Percentiles rank a stretch among this genome's conserved stretches.
Evolutionary conservation across 1,284 basidiomycete genomes (phyloP).

Genomic region (Sporisorium scitamineum): DNA sequence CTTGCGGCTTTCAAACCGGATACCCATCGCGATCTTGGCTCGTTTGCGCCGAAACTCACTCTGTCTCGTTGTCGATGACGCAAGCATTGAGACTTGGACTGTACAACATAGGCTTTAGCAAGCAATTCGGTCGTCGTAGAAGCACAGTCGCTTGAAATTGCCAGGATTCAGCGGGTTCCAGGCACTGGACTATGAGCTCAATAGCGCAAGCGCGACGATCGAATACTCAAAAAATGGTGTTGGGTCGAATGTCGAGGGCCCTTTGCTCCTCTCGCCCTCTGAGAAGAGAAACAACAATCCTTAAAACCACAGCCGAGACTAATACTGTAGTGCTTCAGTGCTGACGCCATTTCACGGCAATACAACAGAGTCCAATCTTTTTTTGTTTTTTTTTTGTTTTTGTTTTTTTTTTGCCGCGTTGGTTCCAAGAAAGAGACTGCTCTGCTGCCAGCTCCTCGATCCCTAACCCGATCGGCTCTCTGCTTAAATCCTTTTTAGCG

Average conservation of each 20-base stretch:
- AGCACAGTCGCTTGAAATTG: background rate
- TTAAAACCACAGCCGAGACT: no score
- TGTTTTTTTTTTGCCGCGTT: background rate
- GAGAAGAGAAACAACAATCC: background rate
- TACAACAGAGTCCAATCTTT: no score
- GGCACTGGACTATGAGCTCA: conserved; percentile 1
- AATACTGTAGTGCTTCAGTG: no score
- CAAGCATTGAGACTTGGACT: background rate
- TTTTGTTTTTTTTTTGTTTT: no score
- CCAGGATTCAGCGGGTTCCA: background rate
- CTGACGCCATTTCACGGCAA: no score
- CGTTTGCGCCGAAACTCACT: no score
- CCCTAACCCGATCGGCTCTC: background rate
- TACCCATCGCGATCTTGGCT: no score
- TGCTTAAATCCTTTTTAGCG: background rate
- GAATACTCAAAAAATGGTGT: background rate
- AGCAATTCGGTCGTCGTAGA: background rate
- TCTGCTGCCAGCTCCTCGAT: background rate
- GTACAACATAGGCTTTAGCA: background rate
- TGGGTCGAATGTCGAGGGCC: no score
- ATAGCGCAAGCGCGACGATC: background rate
- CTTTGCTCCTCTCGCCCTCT: no score
- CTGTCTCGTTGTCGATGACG: no score
- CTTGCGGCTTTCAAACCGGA: no score
- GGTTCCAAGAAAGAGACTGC: background rate